phyloP scores from a whole-genome alignment of 2,329 filamentous ascomycete genomes.

The Pseudocercospora fijiensis region DNA sequence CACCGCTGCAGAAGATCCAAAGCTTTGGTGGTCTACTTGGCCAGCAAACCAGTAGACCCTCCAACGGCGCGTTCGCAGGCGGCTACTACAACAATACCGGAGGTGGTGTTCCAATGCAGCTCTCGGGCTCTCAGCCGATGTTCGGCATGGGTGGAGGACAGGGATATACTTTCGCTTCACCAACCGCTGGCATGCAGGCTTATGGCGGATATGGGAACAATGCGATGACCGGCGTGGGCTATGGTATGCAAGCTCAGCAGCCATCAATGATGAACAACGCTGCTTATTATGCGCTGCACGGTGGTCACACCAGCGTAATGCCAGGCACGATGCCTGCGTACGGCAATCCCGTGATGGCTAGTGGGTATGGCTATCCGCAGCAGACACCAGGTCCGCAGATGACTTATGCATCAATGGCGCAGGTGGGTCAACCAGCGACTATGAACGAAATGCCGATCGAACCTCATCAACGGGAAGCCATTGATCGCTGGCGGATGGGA shows the following conservation, averaged over 20 bases:
- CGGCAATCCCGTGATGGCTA: neutral
- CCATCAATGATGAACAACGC: constrained; percentile 19
- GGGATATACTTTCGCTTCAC: constrained; percentile 30
- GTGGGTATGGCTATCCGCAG: constrained; percentile 4
- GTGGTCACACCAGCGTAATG: constrained; percentile 12
- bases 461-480: constrained; percentile 3
- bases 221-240: constrained; percentile 13
- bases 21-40: constrained; percentile 31
- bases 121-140: constrained; percentile 22
- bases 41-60: constrained; percentile 20
- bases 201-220: constrained; percentile 21
- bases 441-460: neutral
- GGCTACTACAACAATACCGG: constrained; percentile 28
- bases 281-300: constrained; percentile 22
- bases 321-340: neutral
- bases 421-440: neutral
- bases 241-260: constrained; percentile 17
- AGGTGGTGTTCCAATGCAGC: constrained; percentile 15
- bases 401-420: constrained; percentile 1
- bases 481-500: constrained; percentile 7
- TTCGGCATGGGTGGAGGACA: constrained; percentile 19
- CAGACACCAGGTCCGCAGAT: constrained; percentile 2
- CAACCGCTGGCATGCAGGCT: constrained; percentile 26
- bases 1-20: constrained; percentile 6
- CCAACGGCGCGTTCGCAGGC: constrained; percentile 39